A percentile compares a stretch with the other conserved stretches of the same genome.
These are phyloP conservation scores for Funneliformis mosseae DNA, from an alignment of 192 early-diverging fungal species.

Conservation along the genomic window DNA sequence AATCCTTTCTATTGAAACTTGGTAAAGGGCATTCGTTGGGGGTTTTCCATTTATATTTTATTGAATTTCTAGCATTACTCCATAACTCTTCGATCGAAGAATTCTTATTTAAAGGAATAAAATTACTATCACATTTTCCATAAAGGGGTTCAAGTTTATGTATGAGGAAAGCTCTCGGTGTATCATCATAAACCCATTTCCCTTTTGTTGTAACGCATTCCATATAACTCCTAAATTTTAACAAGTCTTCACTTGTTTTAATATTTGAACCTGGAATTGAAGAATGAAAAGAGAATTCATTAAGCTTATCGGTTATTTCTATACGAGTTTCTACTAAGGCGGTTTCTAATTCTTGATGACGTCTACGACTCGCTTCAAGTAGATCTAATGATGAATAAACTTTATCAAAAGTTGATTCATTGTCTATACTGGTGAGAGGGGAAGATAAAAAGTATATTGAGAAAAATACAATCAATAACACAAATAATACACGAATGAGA, in stretches of 20 bases:
- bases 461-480: background rate
- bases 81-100: background rate
- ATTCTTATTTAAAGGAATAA: background rate
- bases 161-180: slow-evolving; percentile 4
- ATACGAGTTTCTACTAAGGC: background rate
- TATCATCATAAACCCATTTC: slow-evolving; percentile 11
- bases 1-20: background rate
- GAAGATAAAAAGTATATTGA: slow-evolving; percentile 15
- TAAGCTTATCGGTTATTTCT: background rate
- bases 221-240: background rate
- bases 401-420: background rate
- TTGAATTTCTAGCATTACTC: background rate
- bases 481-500: background rate
- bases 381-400: background rate
- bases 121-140: slow-evolving; percentile 18
- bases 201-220: slow-evolving; percentile 11
- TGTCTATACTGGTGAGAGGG: background rate
- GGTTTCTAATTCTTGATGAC: background rate
- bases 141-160: slow-evolving; percentile 23
- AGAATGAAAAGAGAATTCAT: background rate
- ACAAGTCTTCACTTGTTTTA: background rate
- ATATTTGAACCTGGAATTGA: slow-evolving; percentile 6
- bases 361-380: background rate
- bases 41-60: slow-evolving; percentile 15
- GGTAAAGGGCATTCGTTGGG: background rate